Conservation (phyloP, 2,329 filamentous ascomycete species). For the Ophiognomonia clavigignenti-juglandacearum region DNA sequence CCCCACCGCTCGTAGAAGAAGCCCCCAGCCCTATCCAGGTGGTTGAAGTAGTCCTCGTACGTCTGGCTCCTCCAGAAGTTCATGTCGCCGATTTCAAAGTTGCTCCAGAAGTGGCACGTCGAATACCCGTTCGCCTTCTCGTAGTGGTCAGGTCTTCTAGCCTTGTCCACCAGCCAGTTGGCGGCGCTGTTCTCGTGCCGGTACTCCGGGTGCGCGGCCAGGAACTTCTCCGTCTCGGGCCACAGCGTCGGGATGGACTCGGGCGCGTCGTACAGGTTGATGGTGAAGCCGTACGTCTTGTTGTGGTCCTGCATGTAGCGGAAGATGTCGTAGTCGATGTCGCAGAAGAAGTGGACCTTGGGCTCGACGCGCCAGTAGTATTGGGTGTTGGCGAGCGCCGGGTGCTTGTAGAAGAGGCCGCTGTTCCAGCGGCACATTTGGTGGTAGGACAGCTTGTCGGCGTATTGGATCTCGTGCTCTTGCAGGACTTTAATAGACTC, state of each 20-base stretch:
- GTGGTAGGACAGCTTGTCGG: constrained; percentile 84
- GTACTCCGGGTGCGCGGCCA: constrained; percentile 78
- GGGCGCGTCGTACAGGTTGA: constrained; percentile 91
- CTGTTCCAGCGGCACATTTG: constrained; percentile 99
- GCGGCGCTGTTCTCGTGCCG: constrained; percentile 80
- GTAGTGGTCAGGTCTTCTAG: constrained; percentile 74
- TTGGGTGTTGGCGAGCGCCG: constrained; percentile 72
- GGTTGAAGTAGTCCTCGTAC: constrained; percentile 95
- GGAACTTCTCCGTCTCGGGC: constrained; percentile 92
- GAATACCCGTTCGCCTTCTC: constrained; percentile 84
- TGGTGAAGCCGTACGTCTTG: constrained; percentile 98
- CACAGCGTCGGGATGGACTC: constrained; percentile 82
- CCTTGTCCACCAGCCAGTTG: constrained; percentile 78
- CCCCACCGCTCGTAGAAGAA: constrained; percentile 99
- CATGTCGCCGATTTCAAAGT: constrained; percentile 95
- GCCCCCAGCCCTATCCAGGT: constrained; percentile 86
- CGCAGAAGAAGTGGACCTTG: constrained; percentile 98
- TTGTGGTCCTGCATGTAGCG: constrained; percentile 97
- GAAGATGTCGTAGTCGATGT: constrained; percentile 97
- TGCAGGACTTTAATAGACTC: constrained; percentile 80
- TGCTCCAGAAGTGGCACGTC: constrained; percentile 98
- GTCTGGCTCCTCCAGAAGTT: constrained; percentile 84
- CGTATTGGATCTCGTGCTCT: constrained; percentile 86
- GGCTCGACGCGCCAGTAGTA: constrained; percentile 99
- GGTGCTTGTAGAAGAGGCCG: constrained; percentile 95